phyloP scores from a whole-genome alignment of 1,284 basidiomycete genomes.

The Xerocomus amazonicus region DNA sequence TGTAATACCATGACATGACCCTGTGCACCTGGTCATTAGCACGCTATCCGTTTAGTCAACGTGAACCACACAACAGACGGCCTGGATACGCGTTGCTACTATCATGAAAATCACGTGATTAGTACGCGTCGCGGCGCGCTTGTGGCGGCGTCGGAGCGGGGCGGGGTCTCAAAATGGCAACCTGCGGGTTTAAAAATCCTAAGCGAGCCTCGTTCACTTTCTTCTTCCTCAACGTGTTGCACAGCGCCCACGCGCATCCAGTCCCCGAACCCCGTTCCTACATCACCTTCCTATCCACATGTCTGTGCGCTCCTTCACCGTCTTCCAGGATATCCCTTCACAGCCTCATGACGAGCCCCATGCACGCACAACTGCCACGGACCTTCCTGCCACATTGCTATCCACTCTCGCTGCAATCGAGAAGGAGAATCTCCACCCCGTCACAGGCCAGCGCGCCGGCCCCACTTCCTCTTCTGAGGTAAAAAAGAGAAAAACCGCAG shows the following conservation, averaged over 20 bases:
- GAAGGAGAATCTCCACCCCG: conserved; percentile 74
- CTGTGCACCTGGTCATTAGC: conserved; percentile 12
- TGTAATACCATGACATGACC: conserved; percentile 1
- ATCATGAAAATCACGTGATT: conserved; percentile 21
- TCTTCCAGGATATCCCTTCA: conserved; percentile 53
- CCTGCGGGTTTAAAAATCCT: conserved; percentile 26
- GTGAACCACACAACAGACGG: not conserved
- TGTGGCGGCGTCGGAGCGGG: conserved; percentile 27
- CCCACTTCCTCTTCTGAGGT: conserved; percentile 33
- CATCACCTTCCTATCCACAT: conserved; percentile 32
- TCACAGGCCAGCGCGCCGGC: conserved; percentile 59
- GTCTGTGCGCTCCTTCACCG: conserved; percentile 57
- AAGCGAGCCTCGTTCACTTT: conserved; percentile 28
- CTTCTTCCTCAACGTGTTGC: conserved; percentile 32
- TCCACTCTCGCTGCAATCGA: conserved; percentile 43
- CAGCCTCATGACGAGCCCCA: conserved; percentile 18
- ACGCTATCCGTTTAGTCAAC: not conserved
- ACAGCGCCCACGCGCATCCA: conserved; percentile 29
- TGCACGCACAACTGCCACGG: conserved; percentile 22
- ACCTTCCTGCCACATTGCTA: conserved; percentile 33
- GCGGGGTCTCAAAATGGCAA: conserved; percentile 33
- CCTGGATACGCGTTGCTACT: not conserved
- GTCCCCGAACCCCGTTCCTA: conserved; percentile 2
- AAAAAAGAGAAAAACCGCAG: conserved; percentile 64
- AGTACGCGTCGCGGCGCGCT: conserved; percentile 28